A percentile compares a stretch with the other conserved stretches of the same genome.
Evolutionary conservation across 495 filamentous ascomycete species (phyloP).

Genomic region (Penicillium argentinense): DNA sequence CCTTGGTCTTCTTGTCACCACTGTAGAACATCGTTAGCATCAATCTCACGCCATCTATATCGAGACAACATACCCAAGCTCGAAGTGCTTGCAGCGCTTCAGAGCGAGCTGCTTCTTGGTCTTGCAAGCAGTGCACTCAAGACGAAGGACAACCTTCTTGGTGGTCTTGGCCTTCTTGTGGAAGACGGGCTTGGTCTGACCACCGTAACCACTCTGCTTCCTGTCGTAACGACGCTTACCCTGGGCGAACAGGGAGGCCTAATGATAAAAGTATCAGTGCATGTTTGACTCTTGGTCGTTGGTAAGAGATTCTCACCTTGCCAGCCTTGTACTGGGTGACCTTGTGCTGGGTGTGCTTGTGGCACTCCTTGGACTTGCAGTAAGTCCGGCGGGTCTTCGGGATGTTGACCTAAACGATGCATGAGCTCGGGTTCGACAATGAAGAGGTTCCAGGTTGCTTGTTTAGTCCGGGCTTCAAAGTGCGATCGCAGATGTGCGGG

Average conservation of each 20-base stretch:
- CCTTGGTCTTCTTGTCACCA: conserved; percentile 99
- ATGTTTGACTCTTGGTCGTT: no score
- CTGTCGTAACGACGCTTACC: conserved; percentile 99
- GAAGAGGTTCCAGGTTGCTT: conserved; percentile 2
- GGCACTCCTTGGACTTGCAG: conserved; percentile 94
- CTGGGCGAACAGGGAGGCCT: conserved; percentile 93
- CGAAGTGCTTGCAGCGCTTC: conserved; percentile 99
- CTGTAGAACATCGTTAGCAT: conserved; percentile 50
- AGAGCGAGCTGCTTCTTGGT: conserved; percentile 96
- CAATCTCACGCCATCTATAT: not conserved
- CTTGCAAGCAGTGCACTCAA: conserved; percentile 97
- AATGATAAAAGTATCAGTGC: conserved; percentile 26
- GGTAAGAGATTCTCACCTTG: conserved; percentile 62
- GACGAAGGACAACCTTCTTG: conserved; percentile 98
- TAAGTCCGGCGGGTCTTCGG: conserved; percentile 89
- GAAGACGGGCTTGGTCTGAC: conserved; percentile 99
- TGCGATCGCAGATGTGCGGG: not conserved
- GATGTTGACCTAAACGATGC: conserved; percentile 69
- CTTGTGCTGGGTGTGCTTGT: conserved; percentile 93
- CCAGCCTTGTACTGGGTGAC: conserved; percentile 97
- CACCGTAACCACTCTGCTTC: conserved; percentile 98
- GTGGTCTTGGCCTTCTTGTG: conserved; percentile 99
- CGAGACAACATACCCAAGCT: conserved; percentile 77
- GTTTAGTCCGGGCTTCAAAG: conserved; percentile 1
- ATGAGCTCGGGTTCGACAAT: conserved; percentile 22